These are phyloP conservation scores for Camellia japonica DNA, from an alignment of 148 eudicot species.

Conservation along the genomic window DNA sequence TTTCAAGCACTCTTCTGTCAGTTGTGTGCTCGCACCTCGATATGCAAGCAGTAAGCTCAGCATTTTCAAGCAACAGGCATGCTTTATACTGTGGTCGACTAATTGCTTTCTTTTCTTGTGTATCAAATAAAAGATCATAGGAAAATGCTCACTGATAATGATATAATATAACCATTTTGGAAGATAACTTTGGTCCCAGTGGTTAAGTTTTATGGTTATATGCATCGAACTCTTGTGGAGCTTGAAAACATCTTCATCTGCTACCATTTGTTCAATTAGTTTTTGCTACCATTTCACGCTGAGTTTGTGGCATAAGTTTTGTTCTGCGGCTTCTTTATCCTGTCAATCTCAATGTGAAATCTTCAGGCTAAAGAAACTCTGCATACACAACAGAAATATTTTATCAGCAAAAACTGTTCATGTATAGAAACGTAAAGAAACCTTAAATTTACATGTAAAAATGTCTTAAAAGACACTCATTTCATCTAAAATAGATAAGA, in stretches of 20 bases:
- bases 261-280: background rate
- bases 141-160: background rate
- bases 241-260: background rate
- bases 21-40: conserved; percentile 83
- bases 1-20: conserved; percentile 91
- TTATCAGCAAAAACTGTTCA: background rate
- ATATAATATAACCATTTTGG: background rate
- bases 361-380: background rate
- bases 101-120: conserved; percentile 4
- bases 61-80: conserved; percentile 99
- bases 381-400: background rate
- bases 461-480: background rate
- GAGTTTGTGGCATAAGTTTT: background rate
- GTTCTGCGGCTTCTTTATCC: background rate
- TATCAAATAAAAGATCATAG: background rate
- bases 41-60: conserved; percentile 98
- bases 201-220: no score
- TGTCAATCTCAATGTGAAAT: background rate
- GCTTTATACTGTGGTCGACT: conserved; percentile 33
- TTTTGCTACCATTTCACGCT: background rate
- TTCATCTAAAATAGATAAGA: background rate
- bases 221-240: background rate
- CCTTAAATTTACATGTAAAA: background rate
- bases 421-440: background rate
- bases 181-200: background rate